A percentile compares a stretch with the other conserved stretches of the same genome.
phyloP scores from a whole-genome alignment of 345 rosid genomes.

The Theobroma cacao region DNA sequence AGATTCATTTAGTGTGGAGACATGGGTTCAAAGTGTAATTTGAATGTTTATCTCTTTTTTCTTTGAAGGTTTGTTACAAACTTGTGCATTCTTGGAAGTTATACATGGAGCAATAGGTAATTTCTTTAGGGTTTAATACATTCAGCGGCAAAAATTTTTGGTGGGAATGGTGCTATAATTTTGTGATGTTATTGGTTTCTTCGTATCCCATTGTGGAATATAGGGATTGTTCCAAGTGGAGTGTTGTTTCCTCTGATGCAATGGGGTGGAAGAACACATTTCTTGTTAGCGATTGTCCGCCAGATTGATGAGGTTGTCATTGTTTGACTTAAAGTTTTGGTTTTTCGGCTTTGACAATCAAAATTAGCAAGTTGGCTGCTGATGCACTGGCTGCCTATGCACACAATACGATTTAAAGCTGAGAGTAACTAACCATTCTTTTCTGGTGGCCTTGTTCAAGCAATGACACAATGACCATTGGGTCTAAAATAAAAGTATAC shows the following conservation, averaged over 20 bases:
- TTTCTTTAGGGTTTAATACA: background rate
- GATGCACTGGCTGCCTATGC: background rate
- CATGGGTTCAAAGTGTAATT: background rate
- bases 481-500: background rate
- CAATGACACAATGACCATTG: background rate
- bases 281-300: conserved; percentile 50
- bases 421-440: background rate
- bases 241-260: conserved; percentile 75
- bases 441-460: background rate
- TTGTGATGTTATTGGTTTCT: conserved; percentile 13
- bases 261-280: conserved; percentile 80
- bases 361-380: background rate
- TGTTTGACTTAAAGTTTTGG: background rate
- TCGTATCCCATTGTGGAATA: background rate
- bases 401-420: background rate
- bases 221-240: conserved; percentile 89
- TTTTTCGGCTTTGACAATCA: background rate
- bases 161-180: background rate
- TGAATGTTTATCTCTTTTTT: background rate
- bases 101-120: conserved; percentile 82
- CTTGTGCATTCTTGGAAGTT: conserved; percentile 62
- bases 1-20: background rate
- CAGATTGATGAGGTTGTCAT: conserved; percentile 49
- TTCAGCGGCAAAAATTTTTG: background rate
- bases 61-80: conserved; percentile 55